Conservation (phyloP, 1,284 basidiomycete genomes). For the Leccinum variabile region DNA sequence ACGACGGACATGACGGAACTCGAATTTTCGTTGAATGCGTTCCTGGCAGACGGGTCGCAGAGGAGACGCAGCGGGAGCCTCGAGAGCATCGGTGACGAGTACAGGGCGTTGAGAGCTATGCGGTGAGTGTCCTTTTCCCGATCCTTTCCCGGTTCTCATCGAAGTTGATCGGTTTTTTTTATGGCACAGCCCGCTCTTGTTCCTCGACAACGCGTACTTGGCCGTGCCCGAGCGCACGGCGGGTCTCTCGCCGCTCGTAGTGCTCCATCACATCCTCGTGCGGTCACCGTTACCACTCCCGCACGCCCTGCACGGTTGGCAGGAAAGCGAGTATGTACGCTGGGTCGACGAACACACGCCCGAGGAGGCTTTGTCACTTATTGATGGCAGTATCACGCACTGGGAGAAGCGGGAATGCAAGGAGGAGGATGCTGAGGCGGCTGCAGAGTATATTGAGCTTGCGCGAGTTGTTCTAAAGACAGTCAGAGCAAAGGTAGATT, state of each 20-base stretch:
- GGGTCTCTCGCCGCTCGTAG: constrained; percentile 78
- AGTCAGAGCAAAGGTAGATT: too few species aligned
- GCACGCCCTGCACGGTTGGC: constrained; percentile 87
- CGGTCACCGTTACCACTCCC: constrained; percentile 83
- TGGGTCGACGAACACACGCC: constrained; percentile 64
- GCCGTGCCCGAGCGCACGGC: constrained; percentile 64
- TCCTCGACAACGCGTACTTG: constrained; percentile 76
- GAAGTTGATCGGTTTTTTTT: background rate
- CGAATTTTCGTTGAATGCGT: constrained; percentile 84
- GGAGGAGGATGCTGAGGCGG: too few species aligned
- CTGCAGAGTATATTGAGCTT: too few species aligned
- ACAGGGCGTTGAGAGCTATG: constrained; percentile 77
- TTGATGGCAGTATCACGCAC: constrained; percentile 46
- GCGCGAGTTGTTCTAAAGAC: too few species aligned
- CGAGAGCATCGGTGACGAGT: constrained; percentile 77
- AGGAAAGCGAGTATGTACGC: constrained; percentile 80
- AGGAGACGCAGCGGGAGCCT: constrained; percentile 60
- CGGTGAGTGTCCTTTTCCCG: constrained; percentile 48
- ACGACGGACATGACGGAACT: constrained; percentile 95
- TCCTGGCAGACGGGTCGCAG: constrained; percentile 57
- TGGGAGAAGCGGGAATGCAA: too few species aligned
- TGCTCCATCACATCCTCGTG: constrained; percentile 91
- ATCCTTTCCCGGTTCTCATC: background rate
- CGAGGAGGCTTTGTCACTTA: constrained; percentile 67
- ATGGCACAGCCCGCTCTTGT: constrained; percentile 70